Conservation (phyloP, 495 filamentous ascomycete genomes). For the Penicillium coprophilum region DNA sequence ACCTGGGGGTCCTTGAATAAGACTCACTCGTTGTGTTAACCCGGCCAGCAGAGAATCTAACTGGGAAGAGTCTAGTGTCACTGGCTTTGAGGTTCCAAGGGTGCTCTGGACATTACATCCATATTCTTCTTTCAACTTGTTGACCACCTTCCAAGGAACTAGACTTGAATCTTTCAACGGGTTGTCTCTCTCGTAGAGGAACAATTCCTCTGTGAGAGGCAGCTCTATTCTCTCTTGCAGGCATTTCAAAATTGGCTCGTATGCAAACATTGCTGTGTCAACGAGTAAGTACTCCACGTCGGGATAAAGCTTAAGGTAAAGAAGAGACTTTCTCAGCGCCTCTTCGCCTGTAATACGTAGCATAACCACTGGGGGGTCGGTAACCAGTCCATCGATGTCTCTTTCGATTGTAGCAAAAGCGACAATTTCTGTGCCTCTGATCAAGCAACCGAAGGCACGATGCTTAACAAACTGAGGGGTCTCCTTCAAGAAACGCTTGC, state of each 20-base stretch:
- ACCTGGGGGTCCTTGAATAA: conserved; percentile 80
- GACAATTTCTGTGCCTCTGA: conserved; percentile 50
- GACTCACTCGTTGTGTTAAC: conserved; percentile 54
- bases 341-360: conserved; percentile 51
- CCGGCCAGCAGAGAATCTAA: conserved; percentile 54
- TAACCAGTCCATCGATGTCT: conserved; percentile 51
- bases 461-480: conserved; percentile 57
- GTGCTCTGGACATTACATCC: conserved; percentile 27
- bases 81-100: conserved; percentile 27
- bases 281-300: conserved; percentile 53
- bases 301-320: conserved; percentile 35
- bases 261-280: conserved; percentile 68
- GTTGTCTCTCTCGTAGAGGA: conserved; percentile 34
- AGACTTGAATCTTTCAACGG: conserved; percentile 20
- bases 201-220: conserved; percentile 51
- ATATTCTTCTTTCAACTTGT: conserved; percentile 16
- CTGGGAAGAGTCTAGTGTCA: conserved; percentile 60
- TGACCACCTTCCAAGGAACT: conserved; percentile 22
- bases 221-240: conserved; percentile 57
- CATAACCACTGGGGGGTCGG: conserved; percentile 47
- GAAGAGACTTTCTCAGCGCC: conserved; percentile 42
- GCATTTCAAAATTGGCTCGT: conserved; percentile 64
- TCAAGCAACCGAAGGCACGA: conserved; percentile 59
- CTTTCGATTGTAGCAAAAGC: conserved; percentile 64
- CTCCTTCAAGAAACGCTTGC: conserved; percentile 49